Evolutionary conservation across 768 basidiomycete species (phyloP).

Genomic region (Mycena kentingensis): DNA sequence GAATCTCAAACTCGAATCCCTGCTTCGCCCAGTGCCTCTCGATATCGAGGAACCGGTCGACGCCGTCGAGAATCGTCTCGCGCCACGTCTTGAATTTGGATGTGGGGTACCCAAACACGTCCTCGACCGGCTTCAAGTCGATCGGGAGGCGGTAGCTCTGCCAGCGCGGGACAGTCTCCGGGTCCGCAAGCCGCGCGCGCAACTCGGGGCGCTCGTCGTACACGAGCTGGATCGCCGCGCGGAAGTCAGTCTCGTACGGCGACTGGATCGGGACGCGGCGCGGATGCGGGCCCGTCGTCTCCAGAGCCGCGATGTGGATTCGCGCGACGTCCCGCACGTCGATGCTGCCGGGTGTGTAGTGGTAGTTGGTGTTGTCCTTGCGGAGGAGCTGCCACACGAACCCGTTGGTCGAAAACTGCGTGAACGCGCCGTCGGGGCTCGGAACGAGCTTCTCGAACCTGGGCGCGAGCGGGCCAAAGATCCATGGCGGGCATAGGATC

Average conservation of each 20-base stretch:
- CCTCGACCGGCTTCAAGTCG: slow-evolving; percentile 21
- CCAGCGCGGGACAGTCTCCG: slow-evolving; percentile 9
- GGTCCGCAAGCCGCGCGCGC: slow-evolving; percentile 13
- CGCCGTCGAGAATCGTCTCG: slow-evolving; percentile 19
- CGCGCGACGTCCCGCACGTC: slow-evolving; percentile 25
- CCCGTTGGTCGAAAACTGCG: slow-evolving; percentile 15
- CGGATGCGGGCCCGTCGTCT: slow-evolving; percentile 2
- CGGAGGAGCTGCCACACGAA: slow-evolving; percentile 20
- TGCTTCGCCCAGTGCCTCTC: slow-evolving; percentile 21
- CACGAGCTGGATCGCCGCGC: slow-evolving; percentile 14
- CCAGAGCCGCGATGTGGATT: slow-evolving; percentile 20
- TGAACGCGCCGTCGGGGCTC: slow-evolving; percentile 12
- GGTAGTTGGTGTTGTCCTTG: slow-evolving; percentile 12
- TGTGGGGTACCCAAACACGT: slow-evolving; percentile 21
- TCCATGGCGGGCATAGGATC: slow-evolving; percentile 26
- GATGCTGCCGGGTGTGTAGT: slow-evolving; percentile 9
- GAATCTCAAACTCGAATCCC: slow-evolving; percentile 17
- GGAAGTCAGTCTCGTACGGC: slow-evolving; percentile 7
- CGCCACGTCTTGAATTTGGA: slow-evolving; percentile 15
- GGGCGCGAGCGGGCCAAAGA: slow-evolving; percentile 30
- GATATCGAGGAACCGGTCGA: slow-evolving; percentile 16
- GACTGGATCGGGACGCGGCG: slow-evolving; percentile 13
- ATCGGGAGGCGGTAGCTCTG: slow-evolving; percentile 15
- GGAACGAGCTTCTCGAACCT: slow-evolving; percentile 22
- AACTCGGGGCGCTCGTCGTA: slow-evolving; percentile 17